Evolutionary conservation across 2,329 filamentous ascomycete species (phyloP).

Genomic region (Penicillium sp.): DNA sequence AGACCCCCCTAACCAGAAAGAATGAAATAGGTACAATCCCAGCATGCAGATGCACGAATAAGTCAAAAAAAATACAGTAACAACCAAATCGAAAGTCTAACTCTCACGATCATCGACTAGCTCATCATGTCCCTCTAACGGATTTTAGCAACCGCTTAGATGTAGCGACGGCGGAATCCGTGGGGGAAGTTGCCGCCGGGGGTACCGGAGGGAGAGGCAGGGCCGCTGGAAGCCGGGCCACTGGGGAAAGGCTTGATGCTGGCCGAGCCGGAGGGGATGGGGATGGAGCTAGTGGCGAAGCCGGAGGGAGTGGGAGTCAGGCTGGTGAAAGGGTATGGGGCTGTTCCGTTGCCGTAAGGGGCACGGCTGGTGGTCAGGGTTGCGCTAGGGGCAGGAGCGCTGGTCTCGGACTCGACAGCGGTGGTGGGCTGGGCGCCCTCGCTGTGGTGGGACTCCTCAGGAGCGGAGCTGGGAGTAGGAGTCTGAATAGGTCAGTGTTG

Average conservation of each 20-base stretch:
- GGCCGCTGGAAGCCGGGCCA: neutral
- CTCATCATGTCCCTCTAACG: neutral
- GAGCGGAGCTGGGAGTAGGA: conserved; percentile 1
- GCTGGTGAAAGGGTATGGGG: conserved; percentile 10
- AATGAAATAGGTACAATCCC: neutral
- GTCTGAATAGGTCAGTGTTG: neutral
- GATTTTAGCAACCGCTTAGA: conserved; percentile 5
- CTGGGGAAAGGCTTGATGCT: neutral
- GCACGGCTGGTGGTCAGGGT: conserved; percentile 12
- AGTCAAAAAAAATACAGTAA: neutral
- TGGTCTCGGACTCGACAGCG: conserved; percentile 5
- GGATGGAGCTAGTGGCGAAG: conserved; percentile 31
- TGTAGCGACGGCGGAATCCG: conserved; percentile 28
- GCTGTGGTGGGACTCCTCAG: neutral
- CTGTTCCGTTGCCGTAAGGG: conserved; percentile 23
- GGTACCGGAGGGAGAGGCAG: conserved; percentile 18
- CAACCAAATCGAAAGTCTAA: neutral
- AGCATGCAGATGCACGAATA: neutral
- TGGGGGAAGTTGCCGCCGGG: conserved; percentile 28
- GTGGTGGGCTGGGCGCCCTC: conserved; percentile 1
- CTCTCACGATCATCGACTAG: neutral
- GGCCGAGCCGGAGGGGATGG: conserved; percentile 3
- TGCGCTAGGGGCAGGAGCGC: conserved; percentile 9
- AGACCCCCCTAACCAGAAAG: neutral
- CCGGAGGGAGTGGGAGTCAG: conserved; percentile 22